A percentile compares a stretch with the other conserved stretches of the same genome.
phyloP scores from a whole-genome alignment of 371 early-diverging fungal species.

The Syncephalis fuscata region DNA sequence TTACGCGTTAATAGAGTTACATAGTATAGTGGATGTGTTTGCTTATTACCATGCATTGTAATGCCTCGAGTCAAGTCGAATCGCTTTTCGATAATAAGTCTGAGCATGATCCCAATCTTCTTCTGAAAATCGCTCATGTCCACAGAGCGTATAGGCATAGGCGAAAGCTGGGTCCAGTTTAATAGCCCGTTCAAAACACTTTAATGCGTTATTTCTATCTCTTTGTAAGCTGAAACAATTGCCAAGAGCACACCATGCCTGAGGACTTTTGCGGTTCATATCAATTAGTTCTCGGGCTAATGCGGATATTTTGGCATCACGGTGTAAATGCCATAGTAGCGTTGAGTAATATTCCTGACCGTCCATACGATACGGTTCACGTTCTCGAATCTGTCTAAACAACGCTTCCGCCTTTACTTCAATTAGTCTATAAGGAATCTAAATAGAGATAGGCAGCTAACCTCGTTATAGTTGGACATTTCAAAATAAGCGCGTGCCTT shows the following conservation, averaged over 20 bases:
- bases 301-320: slow-evolving; percentile 38
- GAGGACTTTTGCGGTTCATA: slow-evolving; percentile 32
- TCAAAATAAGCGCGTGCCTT: slow-evolving; percentile 39
- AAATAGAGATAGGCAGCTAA: slow-evolving; percentile 6
- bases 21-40: neutral
- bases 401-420: slow-evolving; percentile 17
- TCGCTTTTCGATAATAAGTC: slow-evolving; percentile 43
- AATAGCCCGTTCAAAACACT: slow-evolving; percentile 52
- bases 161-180: slow-evolving; percentile 44
- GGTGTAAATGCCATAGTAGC: slow-evolving; percentile 54
- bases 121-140: slow-evolving; percentile 55
- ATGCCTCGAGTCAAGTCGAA: slow-evolving; percentile 46
- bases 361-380: slow-evolving; percentile 40
- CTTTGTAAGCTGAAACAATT: slow-evolving; percentile 54
- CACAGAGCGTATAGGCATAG: slow-evolving; percentile 63
- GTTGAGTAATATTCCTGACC: slow-evolving; percentile 63
- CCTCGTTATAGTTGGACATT: slow-evolving; percentile 27
- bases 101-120: slow-evolving; percentile 56
- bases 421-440: neutral
- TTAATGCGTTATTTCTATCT: slow-evolving; percentile 52
- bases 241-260: slow-evolving; percentile 61
- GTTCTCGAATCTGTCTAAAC: slow-evolving; percentile 21
- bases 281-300: slow-evolving; percentile 48
- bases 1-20: neutral
- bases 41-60: slow-evolving; percentile 52